Conservation (phyloP, 805 yeast genomes). For the Sugiyamaella lignohabitans region DNA sequence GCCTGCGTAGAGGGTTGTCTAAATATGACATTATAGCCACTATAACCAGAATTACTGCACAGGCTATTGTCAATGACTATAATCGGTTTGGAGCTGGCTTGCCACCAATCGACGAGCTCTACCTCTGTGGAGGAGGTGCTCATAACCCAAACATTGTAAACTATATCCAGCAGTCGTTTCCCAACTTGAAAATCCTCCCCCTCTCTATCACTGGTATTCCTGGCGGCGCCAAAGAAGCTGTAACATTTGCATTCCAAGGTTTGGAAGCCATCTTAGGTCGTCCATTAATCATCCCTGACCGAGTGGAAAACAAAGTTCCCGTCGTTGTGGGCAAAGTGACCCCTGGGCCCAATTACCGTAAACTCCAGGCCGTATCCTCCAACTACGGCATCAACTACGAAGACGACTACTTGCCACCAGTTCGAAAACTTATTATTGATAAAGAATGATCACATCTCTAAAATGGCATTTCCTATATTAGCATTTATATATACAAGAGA, state of each 20-base stretch:
- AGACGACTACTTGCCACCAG: constrained; percentile 14
- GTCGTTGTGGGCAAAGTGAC: constrained; percentile 26
- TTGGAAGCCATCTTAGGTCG: constrained; percentile 25
- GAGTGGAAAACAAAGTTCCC: constrained; percentile 21
- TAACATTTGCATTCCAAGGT: constrained; percentile 27
- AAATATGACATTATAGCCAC: constrained; percentile 26
- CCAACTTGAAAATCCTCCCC: constrained; percentile 20
- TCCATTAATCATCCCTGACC: constrained; percentile 23
- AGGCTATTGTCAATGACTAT: constrained; percentile 24
- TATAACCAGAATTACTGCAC: constrained; percentile 26
- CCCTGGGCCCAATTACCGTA: constrained; percentile 26
- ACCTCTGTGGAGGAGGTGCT: constrained; percentile 29
- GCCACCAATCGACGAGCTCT: constrained; percentile 22
- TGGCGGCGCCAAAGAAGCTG: constrained; percentile 25
- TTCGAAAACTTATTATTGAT: constrained; percentile 14
- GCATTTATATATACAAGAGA: no score
- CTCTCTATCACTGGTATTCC: constrained; percentile 18
- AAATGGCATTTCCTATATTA: no score
- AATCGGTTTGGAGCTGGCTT: constrained; percentile 15
- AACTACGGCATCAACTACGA: constrained; percentile 14
- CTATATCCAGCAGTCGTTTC: constrained; percentile 18
- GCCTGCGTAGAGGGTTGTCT: constrained; percentile 16
- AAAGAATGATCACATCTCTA: not conserved
- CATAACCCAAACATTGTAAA: constrained; percentile 23
- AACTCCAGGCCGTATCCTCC: constrained; percentile 18